These are phyloP conservation scores for Pyrrhoderma lamaoense DNA, from an alignment of 1,284 basidiomycete genomes.

Conservation along the genomic window DNA sequence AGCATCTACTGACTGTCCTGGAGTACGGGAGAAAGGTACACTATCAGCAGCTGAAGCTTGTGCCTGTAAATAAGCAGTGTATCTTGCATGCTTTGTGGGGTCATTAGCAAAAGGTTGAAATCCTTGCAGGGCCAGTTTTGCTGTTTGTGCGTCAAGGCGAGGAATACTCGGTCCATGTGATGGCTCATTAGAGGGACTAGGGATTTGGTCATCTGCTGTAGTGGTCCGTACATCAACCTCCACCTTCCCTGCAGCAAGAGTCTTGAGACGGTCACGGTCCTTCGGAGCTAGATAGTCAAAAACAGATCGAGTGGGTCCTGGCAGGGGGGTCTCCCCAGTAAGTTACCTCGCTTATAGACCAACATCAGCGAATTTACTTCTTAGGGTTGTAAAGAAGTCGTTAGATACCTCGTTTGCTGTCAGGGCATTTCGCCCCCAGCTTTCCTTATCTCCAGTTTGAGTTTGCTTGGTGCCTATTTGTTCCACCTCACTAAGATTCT, in stretches of 20 bases:
- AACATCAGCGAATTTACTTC: conserved; percentile 4
- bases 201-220: no score
- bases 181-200: conserved; percentile 19
- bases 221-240: no score
- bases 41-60: conserved; percentile 42
- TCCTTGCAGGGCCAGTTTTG: conserved; percentile 80
- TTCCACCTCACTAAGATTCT: conserved; percentile 27
- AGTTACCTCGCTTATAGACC: conserved; percentile 58
- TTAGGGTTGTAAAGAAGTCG: conserved; percentile 1
- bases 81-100: conserved; percentile 76
- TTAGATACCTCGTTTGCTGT: conserved; percentile 62
- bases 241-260: conserved; percentile 36
- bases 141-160: conserved; percentile 65
- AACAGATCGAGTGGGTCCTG: conserved; percentile 68
- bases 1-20: conserved; percentile 55
- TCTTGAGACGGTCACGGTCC: conserved; percentile 78
- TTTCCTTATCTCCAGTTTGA: conserved; percentile 26
- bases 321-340: conserved; percentile 79
- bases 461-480: background rate
- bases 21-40: conserved; percentile 41
- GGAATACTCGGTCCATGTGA: conserved; percentile 43
- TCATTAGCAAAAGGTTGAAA: conserved; percentile 87
- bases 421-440: conserved; percentile 47
- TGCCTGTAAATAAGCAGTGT: conserved; percentile 74
- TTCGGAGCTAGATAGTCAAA: conserved; percentile 92